Conservation (phyloP, 2,329 filamentous ascomycete species). For the Trichophyton rubrum region DNA sequence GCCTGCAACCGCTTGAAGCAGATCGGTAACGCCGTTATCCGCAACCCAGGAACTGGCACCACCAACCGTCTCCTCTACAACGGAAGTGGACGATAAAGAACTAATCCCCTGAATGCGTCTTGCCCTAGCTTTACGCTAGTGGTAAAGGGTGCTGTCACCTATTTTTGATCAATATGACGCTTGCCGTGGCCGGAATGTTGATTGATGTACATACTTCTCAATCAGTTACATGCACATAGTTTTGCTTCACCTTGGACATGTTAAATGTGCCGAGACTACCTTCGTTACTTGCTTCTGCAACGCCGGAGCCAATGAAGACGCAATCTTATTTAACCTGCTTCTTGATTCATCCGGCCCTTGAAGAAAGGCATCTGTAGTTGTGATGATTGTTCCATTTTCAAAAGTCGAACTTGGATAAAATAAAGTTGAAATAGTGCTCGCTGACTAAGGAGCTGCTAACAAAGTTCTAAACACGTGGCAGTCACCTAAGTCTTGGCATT, state of each 20-base stretch:
- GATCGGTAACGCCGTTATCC: slow-evolving; percentile 33
- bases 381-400: no score
- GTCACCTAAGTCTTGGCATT: not conserved
- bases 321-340: not conserved
- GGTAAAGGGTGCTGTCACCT: not conserved
- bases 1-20: slow-evolving; percentile 41
- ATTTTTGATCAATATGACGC: not conserved
- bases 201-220: not conserved
- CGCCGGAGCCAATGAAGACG: not conserved
- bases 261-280: not conserved
- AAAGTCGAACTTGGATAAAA: not conserved
- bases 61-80: slow-evolving; percentile 22
- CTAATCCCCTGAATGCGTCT: not conserved
- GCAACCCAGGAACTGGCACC: slow-evolving; percentile 16
- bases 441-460: not conserved
- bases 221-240: not conserved
- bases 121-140: not conserved
- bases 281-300: not conserved
- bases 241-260: not conserved
- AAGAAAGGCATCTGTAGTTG: no score
- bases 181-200: not conserved
- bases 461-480: not conserved
- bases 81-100: slow-evolving; percentile 10
- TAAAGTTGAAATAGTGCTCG: not conserved
- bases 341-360: no score